Evolutionary conservation across 306 rosid species (phyloP).

Genomic region (Lablab purpureus): DNA sequence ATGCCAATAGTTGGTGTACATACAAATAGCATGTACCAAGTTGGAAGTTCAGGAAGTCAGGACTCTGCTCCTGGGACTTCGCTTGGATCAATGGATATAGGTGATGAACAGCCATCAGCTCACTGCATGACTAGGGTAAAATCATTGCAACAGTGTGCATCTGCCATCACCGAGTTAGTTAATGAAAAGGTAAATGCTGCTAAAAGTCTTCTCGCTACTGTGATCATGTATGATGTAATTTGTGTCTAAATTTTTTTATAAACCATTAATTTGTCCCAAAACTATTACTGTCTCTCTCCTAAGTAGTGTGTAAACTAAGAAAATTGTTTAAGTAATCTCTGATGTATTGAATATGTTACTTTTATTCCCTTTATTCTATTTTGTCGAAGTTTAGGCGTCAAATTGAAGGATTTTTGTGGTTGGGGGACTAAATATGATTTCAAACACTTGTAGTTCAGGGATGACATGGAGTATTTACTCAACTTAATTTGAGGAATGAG

Average conservation of each 20-base stretch:
- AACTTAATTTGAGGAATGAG: constrained; percentile 23
- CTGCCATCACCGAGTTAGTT: constrained; percentile 79
- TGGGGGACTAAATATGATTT: neutral
- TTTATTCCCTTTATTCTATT: neutral
- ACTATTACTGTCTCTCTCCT: neutral
- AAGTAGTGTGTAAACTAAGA: neutral
- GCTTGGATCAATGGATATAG: constrained; percentile 78
- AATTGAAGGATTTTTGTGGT: neutral
- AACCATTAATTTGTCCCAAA: neutral
- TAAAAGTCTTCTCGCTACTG: constrained; percentile 18
- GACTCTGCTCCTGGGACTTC: constrained; percentile 92
- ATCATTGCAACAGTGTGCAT: constrained; percentile 86
- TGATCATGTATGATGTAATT: neutral
- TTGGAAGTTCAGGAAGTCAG: constrained; percentile 91
- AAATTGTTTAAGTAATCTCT: neutral
- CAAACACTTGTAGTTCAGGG: neutral
- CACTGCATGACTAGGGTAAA: constrained; percentile 79
- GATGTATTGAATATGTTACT: neutral
- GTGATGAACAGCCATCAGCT: constrained; percentile 89
- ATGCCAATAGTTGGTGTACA: constrained; percentile 75
- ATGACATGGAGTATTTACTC: neutral
- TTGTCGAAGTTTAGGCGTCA: neutral
- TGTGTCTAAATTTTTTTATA: neutral
- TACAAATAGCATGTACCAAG: constrained; percentile 55
- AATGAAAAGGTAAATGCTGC: constrained; percentile 71